phyloP scores from a whole-genome alignment of 2,329 filamentous ascomycete genomes.

The Diatrype stigma region DNA sequence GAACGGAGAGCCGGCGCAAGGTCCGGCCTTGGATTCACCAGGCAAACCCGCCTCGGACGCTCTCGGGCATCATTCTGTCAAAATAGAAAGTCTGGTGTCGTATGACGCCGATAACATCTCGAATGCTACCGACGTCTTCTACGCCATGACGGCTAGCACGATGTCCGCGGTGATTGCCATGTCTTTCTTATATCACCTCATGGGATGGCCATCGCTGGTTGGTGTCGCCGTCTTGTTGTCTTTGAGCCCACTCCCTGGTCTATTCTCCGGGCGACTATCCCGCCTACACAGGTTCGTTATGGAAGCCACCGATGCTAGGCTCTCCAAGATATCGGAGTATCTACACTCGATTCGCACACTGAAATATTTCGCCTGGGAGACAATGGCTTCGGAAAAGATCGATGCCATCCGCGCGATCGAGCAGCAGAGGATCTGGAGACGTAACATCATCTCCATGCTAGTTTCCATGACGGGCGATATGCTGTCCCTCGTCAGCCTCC shows the following conservation, averaged over 20 bases:
- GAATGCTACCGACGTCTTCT: conserved; percentile 27
- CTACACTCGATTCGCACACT: conserved; percentile 29
- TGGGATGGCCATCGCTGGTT: conserved; percentile 30
- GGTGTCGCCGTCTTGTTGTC: conserved; percentile 26
- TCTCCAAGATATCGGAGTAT: conserved; percentile 30
- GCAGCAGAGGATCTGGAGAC: conserved; percentile 26
- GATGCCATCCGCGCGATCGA: conserved; percentile 24
- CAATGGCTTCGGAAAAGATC: conserved; percentile 24
- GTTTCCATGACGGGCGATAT: conserved; percentile 15
- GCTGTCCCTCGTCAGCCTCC: conserved; percentile 10
- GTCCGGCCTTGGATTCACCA: conserved; percentile 6
- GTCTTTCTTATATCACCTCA: conserved; percentile 28
- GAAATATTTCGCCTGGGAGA: conserved; percentile 33
- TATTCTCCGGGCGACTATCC: conserved; percentile 24
- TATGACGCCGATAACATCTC: conserved; percentile 32
- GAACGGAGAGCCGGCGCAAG: neutral
- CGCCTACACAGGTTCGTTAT: conserved; percentile 25
- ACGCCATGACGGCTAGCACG: conserved; percentile 22
- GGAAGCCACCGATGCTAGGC: conserved; percentile 27
- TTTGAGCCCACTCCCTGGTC: conserved; percentile 23
- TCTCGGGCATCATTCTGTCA: neutral
- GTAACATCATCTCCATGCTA: conserved; percentile 19
- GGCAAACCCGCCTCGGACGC: conserved; percentile 21
- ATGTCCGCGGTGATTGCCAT: conserved; percentile 26
- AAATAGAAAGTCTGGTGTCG: conserved; percentile 21